These are phyloP conservation scores for Rhododendron ferrugineum DNA, from an alignment of 148 eudicot species.

Conservation along the genomic window DNA sequence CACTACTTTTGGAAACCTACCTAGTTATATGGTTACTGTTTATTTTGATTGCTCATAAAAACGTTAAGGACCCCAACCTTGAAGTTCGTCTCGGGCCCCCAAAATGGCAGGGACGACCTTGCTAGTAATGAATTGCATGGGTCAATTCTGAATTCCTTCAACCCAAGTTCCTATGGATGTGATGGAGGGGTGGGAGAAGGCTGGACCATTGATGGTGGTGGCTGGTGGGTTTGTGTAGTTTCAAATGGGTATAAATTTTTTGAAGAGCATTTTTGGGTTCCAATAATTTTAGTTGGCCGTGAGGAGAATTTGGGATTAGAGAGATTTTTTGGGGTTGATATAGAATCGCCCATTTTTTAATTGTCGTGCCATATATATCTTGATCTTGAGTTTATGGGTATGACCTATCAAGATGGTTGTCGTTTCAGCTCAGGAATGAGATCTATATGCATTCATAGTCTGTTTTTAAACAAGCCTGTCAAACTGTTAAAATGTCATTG, in stretches of 20 bases:
- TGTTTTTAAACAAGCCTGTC: neutral
- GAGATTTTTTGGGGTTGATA: neutral
- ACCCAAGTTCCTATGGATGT: neutral
- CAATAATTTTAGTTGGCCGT: neutral
- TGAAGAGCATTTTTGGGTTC: neutral
- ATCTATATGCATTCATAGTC: neutral
- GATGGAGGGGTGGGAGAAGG: neutral
- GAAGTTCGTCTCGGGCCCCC: too few relatives aligned
- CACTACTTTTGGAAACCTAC: too few relatives aligned
- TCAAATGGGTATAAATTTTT: neutral
- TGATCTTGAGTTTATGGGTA: neutral
- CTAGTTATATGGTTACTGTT: too few relatives aligned
- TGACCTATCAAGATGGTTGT: conserved; percentile 8
- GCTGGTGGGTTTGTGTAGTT: neutral
- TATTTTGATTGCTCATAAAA: too few relatives aligned
- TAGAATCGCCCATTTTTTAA: neutral
- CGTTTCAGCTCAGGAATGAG: neutral
- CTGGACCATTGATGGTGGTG: neutral
- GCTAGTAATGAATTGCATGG: neutral
- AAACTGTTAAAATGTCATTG: neutral
- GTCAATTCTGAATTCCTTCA: neutral
- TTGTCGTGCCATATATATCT: neutral
- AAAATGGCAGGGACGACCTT: too few relatives aligned
- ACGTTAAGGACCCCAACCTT: too few relatives aligned
- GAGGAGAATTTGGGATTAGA: neutral